Evolutionary conservation across 2,329 filamentous ascomycete species (phyloP).

Genomic region (Botrytis fabae): DNA sequence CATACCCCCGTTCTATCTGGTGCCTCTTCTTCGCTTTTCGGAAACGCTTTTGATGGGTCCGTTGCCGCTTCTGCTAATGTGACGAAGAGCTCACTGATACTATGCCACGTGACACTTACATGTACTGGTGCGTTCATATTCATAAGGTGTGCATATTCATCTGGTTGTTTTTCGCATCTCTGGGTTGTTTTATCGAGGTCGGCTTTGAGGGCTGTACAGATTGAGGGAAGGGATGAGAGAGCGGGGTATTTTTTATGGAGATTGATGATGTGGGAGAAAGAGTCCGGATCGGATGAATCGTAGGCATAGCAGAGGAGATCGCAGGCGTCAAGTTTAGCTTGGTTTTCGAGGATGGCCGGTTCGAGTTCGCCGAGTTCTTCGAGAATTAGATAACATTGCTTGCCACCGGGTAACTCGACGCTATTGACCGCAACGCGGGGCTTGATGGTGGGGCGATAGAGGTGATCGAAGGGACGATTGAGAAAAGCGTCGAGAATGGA

Average conservation of each 20-base stretch:
- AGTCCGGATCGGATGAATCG: conserved; percentile 95
- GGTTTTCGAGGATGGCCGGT: conserved; percentile 89
- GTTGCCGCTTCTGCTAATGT: conserved; percentile 88
- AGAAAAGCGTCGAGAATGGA: conserved; percentile 88
- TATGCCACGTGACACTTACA: conserved; percentile 92
- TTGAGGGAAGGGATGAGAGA: conserved; percentile 82
- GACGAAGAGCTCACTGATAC: conserved; percentile 92
- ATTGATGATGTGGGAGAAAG: conserved; percentile 86
- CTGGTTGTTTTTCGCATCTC: conserved; percentile 83
- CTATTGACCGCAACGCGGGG: conserved; percentile 92
- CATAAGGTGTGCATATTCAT: conserved; percentile 81
- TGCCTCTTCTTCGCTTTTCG: conserved; percentile 82
- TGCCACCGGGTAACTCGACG: conserved; percentile 91
- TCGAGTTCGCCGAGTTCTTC: conserved; percentile 96
- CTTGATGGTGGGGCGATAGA: conserved; percentile 93
- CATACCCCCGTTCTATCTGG: conserved; percentile 84
- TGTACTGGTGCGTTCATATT: conserved; percentile 92
- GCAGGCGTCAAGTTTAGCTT: conserved; percentile 84
- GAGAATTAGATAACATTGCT: conserved; percentile 94
- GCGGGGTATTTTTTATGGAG: conserved; percentile 77
- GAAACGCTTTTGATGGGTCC: conserved; percentile 83
- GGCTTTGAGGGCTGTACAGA: conserved; percentile 92
- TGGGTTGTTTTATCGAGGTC: conserved; percentile 98
- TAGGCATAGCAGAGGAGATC: conserved; percentile 95
- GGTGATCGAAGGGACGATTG: conserved; percentile 77